These are phyloP conservation scores for Stramenopiles sp. DNA, from an alignment of 352 stramenopile genomes.

Conservation along the genomic window DNA sequence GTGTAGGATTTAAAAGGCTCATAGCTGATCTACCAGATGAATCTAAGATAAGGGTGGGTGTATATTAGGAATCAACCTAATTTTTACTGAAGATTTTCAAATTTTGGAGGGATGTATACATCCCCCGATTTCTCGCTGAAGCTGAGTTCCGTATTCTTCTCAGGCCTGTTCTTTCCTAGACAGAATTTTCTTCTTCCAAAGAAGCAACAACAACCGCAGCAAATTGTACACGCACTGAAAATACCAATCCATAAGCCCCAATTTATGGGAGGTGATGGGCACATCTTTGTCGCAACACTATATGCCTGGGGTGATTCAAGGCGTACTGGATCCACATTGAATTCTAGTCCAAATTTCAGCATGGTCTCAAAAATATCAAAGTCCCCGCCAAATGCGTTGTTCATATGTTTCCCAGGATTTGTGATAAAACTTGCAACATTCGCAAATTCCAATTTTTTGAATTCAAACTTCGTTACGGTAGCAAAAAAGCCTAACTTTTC, in stretches of 20 bases:
- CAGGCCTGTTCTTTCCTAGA: too few species aligned
- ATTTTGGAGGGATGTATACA: too few species aligned
- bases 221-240: neutral
- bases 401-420: neutral
- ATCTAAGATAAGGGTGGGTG: too few species aligned
- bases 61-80: too few species aligned
- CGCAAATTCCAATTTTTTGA: neutral
- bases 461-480: neutral
- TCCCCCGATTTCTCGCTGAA: too few species aligned
- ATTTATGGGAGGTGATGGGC: neutral
- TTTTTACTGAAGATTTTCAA: too few species aligned
- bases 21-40: too few species aligned
- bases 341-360: neutral
- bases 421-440: neutral
- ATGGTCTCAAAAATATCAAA: neutral
- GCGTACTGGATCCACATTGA: neutral
- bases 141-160: too few species aligned
- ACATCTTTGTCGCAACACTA: neutral
- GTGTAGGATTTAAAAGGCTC: too few species aligned
- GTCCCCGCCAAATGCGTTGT: neutral
- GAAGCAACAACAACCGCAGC: neutral
- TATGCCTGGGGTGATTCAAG: neutral
- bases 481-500: neutral
- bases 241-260: neutral
- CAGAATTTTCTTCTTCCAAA: too few species aligned